Base-by-base conservation (phyloP, 176 grass and related monocot species). In the Musa itinerans region DNA sequence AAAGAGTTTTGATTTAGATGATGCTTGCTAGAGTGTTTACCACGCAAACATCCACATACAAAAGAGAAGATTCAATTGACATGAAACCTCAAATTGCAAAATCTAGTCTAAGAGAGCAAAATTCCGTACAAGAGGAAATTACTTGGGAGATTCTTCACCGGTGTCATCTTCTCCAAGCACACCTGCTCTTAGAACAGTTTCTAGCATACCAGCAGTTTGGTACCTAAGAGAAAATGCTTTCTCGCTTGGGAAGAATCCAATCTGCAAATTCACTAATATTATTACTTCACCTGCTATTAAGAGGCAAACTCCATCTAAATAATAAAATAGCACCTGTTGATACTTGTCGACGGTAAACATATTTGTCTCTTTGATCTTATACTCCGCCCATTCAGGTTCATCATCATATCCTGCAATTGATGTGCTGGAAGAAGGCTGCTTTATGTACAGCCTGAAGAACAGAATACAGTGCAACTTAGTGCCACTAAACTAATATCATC, bases 291-390 rank as follows among this genome's bases (percentile, higher is more conserved):
- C 15, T 14, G 24, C 2, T 73, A 53, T 73, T 75, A 64, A 53
- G 57, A 8, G 10, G 48, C 0, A 7, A 74, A 23, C 23, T 16
- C 2, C 29, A 74, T 11, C 49, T 5, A 23, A 29, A 29, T 62
- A 53, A 80, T 48, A 58, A 58, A 71, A 73, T 76, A 13, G 52
- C 68, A 99, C 91, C 95, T 99, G 88, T 69, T 99, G 95, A 80
- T 99, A 99, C 89, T 92, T 94, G 63, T 99, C 95, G 22, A 86
- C 88, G 4, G 88, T 94, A 75, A 94, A 99, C 81, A 92, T 91
- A 74, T 99, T 99, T 0, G 85, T 87, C 81, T 99, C 95, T 85
- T 94, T 99, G 81, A 99, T 99, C 74, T 94, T 99, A 81, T 99
- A 99, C 76, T 99, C 95, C 6, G 79, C 78, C 88, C 95, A 99